Conservation (phyloP, 345 rosid species). For the Excoecaria agallocha region DNA sequence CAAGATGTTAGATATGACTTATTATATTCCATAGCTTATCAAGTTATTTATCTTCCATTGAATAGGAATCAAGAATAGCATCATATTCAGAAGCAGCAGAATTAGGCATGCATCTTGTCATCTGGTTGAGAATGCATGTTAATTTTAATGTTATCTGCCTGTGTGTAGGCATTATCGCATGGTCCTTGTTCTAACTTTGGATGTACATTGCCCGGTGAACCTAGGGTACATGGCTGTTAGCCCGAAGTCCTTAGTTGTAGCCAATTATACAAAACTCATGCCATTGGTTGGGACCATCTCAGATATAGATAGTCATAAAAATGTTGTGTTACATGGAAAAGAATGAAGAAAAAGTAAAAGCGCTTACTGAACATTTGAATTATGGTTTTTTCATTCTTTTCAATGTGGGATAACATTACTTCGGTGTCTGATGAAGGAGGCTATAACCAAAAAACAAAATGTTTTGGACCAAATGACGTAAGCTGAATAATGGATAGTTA, state of each 20-base stretch:
- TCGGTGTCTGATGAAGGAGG: no score
- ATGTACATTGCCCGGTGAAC: not conserved
- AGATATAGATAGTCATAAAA: not conserved
- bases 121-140: not conserved
- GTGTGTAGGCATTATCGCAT: not conserved
- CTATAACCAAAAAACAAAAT: no score
- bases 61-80: not conserved
- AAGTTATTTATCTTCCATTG: no score
- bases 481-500: not conserved
- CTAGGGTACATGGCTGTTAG: not conserved
- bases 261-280: not conserved
- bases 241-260: not conserved
- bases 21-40: not conserved
- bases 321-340: not conserved
- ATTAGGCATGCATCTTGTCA: constrained; percentile 1
- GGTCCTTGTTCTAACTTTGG: not conserved
- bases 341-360: no score
- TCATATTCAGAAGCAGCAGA: not conserved
- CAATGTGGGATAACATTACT: no score
- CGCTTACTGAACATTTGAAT: no score
- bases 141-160: not conserved
- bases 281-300: not conserved
- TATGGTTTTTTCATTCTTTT: no score
- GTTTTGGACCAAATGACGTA: not conserved
- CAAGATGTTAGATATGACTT: not conserved